Base-by-base conservation (phyloP, 1,139 yeast genomes). In the Kodamaea suecica region DNA sequence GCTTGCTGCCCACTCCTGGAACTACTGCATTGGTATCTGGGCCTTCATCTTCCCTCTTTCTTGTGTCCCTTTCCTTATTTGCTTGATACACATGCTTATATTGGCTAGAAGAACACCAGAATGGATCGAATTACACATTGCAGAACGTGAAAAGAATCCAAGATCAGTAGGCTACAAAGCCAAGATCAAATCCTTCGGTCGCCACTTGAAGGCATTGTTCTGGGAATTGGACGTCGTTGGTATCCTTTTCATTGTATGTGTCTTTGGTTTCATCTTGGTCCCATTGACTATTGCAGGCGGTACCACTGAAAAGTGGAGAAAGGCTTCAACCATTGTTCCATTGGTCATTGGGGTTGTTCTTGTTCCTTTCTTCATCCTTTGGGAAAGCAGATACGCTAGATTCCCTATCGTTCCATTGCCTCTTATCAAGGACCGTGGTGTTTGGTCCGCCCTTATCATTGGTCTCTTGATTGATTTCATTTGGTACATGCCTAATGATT, bases 21-120 rank as follows among this genome's bases (percentile, higher is more conserved):
- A 75, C 25, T 83, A 81, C 78, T 80, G 81, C 48, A 78, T 82
- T 47, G 90, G 83, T 27, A 81, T 83, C 74, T 84, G 85, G 85
- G 88, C 88, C 1, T 79, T 81, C 50, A 80, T 84, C 41, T 71
- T 80, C 63, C 90, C 92, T 17, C 63, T 81, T 23, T 54, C 76
- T 4, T 66, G 80, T 47, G 39, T 83, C 15, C 92, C 92, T 17
- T 59, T 84, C 38, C 47, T 79, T 19, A 41, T 43, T 8, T 72
- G 81, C 47, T 62, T 79, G 48, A 26, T 67, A 8, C 83, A 80
- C 53, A 79, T 81, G 83, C 54, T 68, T 41, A 55, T 55, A 34
- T 52, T 61, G 37, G 90, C 86, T n/a, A 51, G 68, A 27, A 67
- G 61, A 36, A 67, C 72, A 11, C 69, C 67, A 5, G 81, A 75